Conservation (phyloP, 1,284 basidiomycete genomes). For the Inonotus obliquus region DNA sequence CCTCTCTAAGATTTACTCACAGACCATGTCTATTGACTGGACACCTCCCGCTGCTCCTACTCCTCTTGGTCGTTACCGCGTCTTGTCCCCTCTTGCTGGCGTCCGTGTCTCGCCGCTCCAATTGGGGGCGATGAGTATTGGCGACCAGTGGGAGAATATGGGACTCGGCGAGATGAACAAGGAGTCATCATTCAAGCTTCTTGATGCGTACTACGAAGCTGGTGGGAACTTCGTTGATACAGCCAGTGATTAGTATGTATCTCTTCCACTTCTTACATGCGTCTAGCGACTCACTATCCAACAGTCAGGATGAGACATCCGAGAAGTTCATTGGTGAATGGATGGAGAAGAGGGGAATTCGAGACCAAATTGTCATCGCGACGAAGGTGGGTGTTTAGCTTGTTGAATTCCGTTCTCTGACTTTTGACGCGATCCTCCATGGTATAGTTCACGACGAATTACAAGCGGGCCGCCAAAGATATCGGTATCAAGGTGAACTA, state of each 20-base stretch:
- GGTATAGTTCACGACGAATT: slow-evolving; percentile 34
- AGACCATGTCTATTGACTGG: neutral
- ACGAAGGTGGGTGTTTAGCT: slow-evolving; percentile 38
- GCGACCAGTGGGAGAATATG: slow-evolving; percentile 33
- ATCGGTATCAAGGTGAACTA: slow-evolving; percentile 29
- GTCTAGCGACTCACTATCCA: neutral
- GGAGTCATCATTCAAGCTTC: slow-evolving; percentile 41
- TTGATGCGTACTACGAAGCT: slow-evolving; percentile 43
- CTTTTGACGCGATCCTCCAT: neutral
- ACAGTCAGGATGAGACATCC: slow-evolving; percentile 44
- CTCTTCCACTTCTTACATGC: neutral
- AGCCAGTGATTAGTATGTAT: slow-evolving; percentile 41
- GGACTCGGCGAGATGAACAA: slow-evolving; percentile 38
- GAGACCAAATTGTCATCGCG: slow-evolving; percentile 51
- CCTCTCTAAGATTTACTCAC: neutral
- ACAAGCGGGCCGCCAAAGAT: slow-evolving; percentile 21
- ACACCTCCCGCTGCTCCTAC: slow-evolving; percentile 12
- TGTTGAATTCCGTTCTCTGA: neutral
- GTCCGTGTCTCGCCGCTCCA: slow-evolving; percentile 41
- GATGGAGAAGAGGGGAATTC: slow-evolving; percentile 43
- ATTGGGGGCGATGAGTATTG: slow-evolving; percentile 42
- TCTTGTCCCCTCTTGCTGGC: slow-evolving; percentile 38
- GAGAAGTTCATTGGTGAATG: slow-evolving; percentile 57
- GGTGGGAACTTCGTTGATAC: slow-evolving; percentile 59
- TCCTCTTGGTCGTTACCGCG: slow-evolving; percentile 31